Evolutionary conservation across 78 protist species (phyloP).

Genomic region (Monocercomonoides exilis): DNA sequence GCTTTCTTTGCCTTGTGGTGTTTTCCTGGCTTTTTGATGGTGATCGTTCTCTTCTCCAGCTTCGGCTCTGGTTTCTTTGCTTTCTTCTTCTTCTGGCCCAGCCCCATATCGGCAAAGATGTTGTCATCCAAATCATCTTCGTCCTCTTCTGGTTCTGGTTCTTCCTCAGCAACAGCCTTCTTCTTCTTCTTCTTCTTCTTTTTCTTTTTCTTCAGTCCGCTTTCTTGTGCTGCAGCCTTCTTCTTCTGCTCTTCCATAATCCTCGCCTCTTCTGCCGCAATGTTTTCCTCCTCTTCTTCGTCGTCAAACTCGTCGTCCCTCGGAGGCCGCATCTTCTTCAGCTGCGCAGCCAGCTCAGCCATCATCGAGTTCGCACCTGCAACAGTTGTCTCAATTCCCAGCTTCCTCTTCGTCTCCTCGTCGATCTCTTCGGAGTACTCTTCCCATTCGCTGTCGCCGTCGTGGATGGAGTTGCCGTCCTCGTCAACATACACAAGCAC

Average conservation of each 20-base stretch:
- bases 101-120: background rate
- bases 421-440: no score
- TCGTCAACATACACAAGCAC: no score
- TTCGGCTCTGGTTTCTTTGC: background rate
- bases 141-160: background rate
- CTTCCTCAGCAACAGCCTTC: background rate
- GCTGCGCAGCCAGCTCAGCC: background rate
- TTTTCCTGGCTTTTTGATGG: background rate
- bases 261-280: background rate
- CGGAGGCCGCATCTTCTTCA: background rate
- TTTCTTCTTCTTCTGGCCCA: background rate
- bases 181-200: background rate
- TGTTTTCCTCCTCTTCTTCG: background rate
- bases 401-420: no score
- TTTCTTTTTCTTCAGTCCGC: background rate
- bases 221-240: background rate
- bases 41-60: background rate
- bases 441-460: no score
- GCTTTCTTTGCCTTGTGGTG: background rate
- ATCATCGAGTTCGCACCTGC: background rate
- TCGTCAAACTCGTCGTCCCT: background rate
- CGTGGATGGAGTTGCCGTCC: no score
- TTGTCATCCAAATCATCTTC: background rate
- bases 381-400: no score
- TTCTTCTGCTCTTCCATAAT: background rate